Base-by-base conservation (phyloP, 2,329 filamentous ascomycete genomes). In the Orbilia oligospora region DNA sequence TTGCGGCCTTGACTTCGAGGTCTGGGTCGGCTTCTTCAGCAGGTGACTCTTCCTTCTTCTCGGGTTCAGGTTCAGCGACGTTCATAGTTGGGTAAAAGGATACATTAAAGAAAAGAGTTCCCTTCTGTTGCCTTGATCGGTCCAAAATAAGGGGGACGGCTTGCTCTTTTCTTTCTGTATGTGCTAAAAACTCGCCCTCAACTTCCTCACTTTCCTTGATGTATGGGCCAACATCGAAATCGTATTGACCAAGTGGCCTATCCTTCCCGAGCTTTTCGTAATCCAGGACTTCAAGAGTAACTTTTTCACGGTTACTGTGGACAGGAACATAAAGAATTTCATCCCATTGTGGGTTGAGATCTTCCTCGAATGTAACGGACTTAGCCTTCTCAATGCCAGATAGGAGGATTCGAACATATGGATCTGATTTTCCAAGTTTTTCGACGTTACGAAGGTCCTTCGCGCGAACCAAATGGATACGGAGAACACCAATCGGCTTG, bases 331-430 rank as follows among this genome's bases (percentile, higher is more conserved):
- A 99, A 22, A 97, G 89, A 24, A 99, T 91, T 85, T 99, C 96
- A 82, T 99, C 94, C 91, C 93, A 99, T 67, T 96, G 92, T 1
- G 96, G 96, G 83, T 97, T 93, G 73, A 99, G 89, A 80, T 97
- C 97, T 85, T 97, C 99, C 83, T 93, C 91, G 87, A 96, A 97
- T 0, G 95, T 98, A 64, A 99, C 96, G 1, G 96, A 98, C 73
- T 94, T 90, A 9, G 90, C 94, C 84, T 95, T 97, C 83, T 96
- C 92, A 71, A 98, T 90, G 55, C 96, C 95, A 58, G 94, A 97
- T 6, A 97, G 88, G 67, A 97, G 85, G 0, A 98, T 92, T 49
- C 95, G 91, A 22, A 91, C 93, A 82, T 99, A 99, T 0, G 96
- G 93, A 84, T 99, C 97, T 0, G 96, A 98, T 85, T 98, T 98